Percentiles rank a stretch among this genome's conserved stretches.
phyloP scores from a whole-genome alignment of 768 basidiomycete genomes.

The Boletus sp. region DNA sequence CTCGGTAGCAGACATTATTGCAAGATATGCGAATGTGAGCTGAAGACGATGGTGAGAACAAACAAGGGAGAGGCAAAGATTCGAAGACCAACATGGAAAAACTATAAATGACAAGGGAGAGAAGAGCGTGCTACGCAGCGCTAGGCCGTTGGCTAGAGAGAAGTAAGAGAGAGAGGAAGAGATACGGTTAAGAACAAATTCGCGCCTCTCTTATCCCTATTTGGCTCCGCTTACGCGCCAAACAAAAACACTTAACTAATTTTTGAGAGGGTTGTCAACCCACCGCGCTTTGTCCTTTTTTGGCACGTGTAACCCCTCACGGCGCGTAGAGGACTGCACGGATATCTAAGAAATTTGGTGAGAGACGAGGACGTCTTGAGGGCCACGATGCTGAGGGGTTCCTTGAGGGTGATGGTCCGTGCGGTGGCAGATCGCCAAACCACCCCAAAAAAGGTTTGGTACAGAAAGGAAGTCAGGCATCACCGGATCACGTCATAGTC shows the following conservation, averaged over 20 bases:
- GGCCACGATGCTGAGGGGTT: neutral
- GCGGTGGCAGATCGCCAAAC: slow-evolving; percentile 29
- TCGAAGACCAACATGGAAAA: slow-evolving; percentile 43
- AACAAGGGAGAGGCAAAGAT: neutral
- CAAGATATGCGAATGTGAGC: slow-evolving; percentile 55
- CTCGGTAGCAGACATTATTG: slow-evolving; percentile 85
- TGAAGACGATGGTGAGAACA: slow-evolving; percentile 26
- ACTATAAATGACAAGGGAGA: slow-evolving; percentile 59
- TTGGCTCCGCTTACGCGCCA: slow-evolving; percentile 41
- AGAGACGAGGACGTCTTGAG: neutral
- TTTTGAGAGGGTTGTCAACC: slow-evolving; percentile 13
- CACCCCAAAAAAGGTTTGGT: slow-evolving; percentile 13
- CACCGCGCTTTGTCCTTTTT: slow-evolving; percentile 2
- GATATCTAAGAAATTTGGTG: neutral
- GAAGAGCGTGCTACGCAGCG: slow-evolving; percentile 58
- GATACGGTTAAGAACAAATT: slow-evolving; percentile 38
- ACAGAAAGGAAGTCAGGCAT: slow-evolving; percentile 4
- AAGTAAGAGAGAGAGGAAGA: slow-evolving; percentile 57
- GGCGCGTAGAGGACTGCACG: slow-evolving; percentile 1
- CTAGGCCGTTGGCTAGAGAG: slow-evolving; percentile 50
- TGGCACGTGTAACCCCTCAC: slow-evolving; percentile 2
- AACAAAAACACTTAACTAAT: slow-evolving; percentile 39
- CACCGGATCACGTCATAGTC: slow-evolving; percentile 35
- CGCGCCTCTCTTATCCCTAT: slow-evolving; percentile 41
- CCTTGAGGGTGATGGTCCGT: slow-evolving; percentile 21